These are phyloP conservation scores for Blakeslea trispora DNA, from an alignment of 371 early-diverging fungal genomes.

Conservation along the genomic window DNA sequence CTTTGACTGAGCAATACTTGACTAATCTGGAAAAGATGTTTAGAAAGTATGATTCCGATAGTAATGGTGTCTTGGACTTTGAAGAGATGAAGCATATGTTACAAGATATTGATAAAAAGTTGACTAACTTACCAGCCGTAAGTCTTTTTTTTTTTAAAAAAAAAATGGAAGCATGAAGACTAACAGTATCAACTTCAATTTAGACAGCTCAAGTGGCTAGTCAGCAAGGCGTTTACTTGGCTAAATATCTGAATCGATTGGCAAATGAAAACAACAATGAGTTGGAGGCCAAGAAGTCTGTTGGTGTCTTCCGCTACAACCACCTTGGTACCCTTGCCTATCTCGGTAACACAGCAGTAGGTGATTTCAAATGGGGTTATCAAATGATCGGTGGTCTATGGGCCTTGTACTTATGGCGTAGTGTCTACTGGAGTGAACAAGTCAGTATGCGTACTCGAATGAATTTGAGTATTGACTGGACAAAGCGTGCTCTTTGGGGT, in stretches of 20 bases:
- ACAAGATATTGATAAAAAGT: conserved; percentile 60
- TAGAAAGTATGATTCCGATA: conserved; percentile 61
- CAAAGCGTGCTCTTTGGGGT: conserved; percentile 43
- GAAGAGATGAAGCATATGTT: conserved; percentile 62
- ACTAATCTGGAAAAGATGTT: conserved; percentile 52
- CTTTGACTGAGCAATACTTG: conserved; percentile 60
- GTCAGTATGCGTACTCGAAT: conserved; percentile 48
- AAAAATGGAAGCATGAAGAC: neutral
- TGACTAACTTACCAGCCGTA: conserved; percentile 79
- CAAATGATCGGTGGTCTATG: conserved; percentile 61
- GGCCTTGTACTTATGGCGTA: conserved; percentile 69
- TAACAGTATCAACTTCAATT: neutral
- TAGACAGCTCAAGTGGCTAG: conserved; percentile 89
- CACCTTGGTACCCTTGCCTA: conserved; percentile 84
- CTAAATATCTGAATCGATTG: conserved; percentile 50
- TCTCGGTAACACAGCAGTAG: conserved; percentile 76
- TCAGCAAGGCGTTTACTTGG: conserved; percentile 80
- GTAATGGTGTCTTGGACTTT: conserved; percentile 60
- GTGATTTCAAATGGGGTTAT: conserved; percentile 60
- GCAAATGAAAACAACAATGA: conserved; percentile 15
- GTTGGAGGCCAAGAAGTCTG: conserved; percentile 5
- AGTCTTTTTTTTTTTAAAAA: conserved; percentile 11
- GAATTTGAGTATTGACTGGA: conserved; percentile 52
- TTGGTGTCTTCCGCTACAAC: conserved; percentile 66
- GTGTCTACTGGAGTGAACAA: conserved; percentile 68